A percentile compares a stretch with the other conserved stretches of the same genome.
Evolutionary conservation across 1,284 basidiomycete species (phyloP).

Genomic region (Mrakiaceae sp.): DNA sequence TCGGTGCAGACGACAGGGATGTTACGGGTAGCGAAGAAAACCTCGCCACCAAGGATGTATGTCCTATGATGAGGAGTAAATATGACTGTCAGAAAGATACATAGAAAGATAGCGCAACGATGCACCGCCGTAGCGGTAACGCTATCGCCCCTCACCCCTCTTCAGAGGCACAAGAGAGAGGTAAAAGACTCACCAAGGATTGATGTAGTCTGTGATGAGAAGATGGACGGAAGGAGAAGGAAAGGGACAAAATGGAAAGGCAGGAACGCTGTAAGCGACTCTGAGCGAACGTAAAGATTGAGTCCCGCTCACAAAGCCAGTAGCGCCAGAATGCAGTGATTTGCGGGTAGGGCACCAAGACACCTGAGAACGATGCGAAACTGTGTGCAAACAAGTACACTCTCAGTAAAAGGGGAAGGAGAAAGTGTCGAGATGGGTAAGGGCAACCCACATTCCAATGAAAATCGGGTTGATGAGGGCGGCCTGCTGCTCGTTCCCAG

Average conservation of each 20-base stretch:
- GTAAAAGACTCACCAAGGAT: too few species aligned
- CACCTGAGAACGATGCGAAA: constrained; percentile 21
- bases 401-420: neutral
- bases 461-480: constrained; percentile 15
- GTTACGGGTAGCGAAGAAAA: constrained; percentile 25
- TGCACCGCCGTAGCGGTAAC: neutral
- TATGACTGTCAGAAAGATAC: neutral
- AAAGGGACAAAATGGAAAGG: too few species aligned
- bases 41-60: constrained; percentile 28
- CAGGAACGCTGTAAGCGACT: too few species aligned
- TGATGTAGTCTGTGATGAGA: too few species aligned
- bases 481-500: constrained; percentile 13
- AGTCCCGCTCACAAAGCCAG: constrained; percentile 18
- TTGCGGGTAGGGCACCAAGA: constrained; percentile 20
- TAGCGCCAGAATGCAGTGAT: constrained; percentile 23
- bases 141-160: too few species aligned
- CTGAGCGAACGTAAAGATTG: neutral
- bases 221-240: too few species aligned
- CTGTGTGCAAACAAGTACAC: neutral
- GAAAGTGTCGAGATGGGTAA: neutral
- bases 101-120: neutral
- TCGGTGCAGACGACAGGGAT: constrained; percentile 26
- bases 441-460: neutral
- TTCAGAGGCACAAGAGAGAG: too few species aligned
- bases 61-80: constrained; percentile 28